Evolutionary conservation across 148 eudicot species (phyloP).

Genomic region (Vaccinium corymbosum): DNA sequence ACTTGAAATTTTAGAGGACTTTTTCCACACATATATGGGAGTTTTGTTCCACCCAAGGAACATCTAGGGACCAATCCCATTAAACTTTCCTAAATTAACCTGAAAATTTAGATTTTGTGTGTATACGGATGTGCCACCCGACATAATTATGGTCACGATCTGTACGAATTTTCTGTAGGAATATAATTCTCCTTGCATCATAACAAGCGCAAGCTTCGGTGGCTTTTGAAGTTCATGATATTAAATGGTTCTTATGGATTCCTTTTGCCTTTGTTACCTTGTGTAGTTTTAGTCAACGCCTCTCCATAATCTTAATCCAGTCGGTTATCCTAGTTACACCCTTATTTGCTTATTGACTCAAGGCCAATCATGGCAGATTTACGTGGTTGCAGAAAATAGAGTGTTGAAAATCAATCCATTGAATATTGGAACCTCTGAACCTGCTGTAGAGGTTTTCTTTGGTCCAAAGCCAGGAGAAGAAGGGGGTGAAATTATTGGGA

Average conservation of each 20-base stretch:
- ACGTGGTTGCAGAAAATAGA: slow-evolving; percentile 76
- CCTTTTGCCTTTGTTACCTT: background rate
- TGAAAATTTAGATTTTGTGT: too few species aligned
- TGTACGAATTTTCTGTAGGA: background rate
- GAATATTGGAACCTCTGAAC: slow-evolving; percentile 34
- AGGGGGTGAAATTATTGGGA: slow-evolving; percentile 62
- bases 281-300: background rate
- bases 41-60: too few species aligned
- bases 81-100: too few species aligned
- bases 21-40: too few species aligned
- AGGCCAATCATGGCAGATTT: slow-evolving; percentile 52
- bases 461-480: slow-evolving; percentile 43
- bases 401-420: slow-evolving; percentile 49
- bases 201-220: background rate
- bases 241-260: background rate
- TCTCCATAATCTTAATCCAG: background rate
- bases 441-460: slow-evolving; percentile 56
- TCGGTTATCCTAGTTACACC: background rate
- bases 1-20: too few species aligned
- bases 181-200: background rate
- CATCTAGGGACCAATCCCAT: too few species aligned
- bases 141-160: background rate
- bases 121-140: too few species aligned
- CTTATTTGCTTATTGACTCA: background rate
- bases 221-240: background rate